A percentile compares a stretch with the other conserved stretches of the same genome.
Evolutionary conservation across 345 rosid genomes (phyloP).

Genomic region (Citrus trifoliata): DNA sequence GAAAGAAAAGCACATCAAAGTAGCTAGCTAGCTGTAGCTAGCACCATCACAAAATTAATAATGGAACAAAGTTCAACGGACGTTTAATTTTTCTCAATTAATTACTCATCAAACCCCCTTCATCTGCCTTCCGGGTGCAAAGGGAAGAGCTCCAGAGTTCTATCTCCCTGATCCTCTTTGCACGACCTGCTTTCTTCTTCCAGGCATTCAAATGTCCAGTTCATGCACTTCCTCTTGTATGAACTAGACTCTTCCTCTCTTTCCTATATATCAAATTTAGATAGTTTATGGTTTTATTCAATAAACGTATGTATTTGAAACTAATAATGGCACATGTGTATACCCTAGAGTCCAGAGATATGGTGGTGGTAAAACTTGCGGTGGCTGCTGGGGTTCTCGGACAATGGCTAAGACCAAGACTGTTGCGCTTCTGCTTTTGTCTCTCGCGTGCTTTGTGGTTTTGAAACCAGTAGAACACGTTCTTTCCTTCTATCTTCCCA

Average conservation of each 20-base stretch:
- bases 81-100: not conserved
- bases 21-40: not conserved
- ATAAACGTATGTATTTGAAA: too few species aligned
- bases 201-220: conserved; percentile 75
- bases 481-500: conserved; percentile 97
- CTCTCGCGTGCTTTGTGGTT: conserved; percentile 99
- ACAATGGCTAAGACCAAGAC: conserved; percentile 51
- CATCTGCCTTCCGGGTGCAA: conserved; percentile 88
- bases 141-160: conserved; percentile 96
- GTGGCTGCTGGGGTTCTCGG: conserved; percentile 36
- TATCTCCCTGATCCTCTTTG: conserved; percentile 42
- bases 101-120: conserved; percentile 9
- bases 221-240: conserved; percentile 82
- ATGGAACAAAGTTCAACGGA: conserved; percentile 9
- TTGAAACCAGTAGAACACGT: conserved; percentile 98
- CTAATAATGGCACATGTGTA: not conserved
- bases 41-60: not conserved
- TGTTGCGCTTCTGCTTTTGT: conserved; percentile 88
- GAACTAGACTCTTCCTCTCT: conserved; percentile 50
- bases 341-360: conserved; percentile 47
- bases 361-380: conserved; percentile 21
- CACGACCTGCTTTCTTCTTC: conserved; percentile 46
- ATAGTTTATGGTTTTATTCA: too few species aligned
- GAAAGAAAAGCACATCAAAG: conserved; percentile 18
- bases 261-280: conserved; percentile 22